Evolutionary conservation across 2,329 filamentous ascomycete species (phyloP), one percentile per base, ranked within the genome.

Genomic region (Paracoccidioides lutzii): DNA sequence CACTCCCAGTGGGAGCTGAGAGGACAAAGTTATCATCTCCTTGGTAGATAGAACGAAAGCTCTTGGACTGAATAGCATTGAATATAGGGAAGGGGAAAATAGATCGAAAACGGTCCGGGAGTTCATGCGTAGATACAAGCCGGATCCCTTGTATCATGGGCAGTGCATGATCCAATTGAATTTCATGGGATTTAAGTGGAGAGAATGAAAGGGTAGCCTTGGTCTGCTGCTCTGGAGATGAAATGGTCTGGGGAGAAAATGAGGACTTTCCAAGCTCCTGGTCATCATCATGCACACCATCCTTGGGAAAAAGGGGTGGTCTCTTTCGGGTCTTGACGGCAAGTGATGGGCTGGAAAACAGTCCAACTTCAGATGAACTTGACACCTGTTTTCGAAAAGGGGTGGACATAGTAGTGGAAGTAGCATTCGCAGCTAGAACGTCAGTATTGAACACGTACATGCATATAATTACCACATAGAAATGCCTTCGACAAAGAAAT

Each of bases 41-140:
- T 5, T 76, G 72, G 66, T 87, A 91, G 0, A 87, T 76, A 0
- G 76, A 67, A 0, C 77, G 66, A 61, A 91, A 93, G 63, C 85
- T 89, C 65, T 84, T 88, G 0, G 88, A 93, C 64, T 94, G 88
- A 0, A 91, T 79, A 5, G 84, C 87, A 66, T 94, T 95, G 73
- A 95, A 89, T 0, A 85, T 69, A 1, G 82, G 78, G 60, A 86
- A 93, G 0, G 82, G 78, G 62, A 93, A 94, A 0, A 91, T 67
- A 0, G 79, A 71, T 28, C 82, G 80, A 60, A 89, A 81, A 41
- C 78, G 80, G 69, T 90, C 84, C 2, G 88, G 84, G 0, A 93
- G 72, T 9, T 78, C 75, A 57, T 79, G 73, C 0, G 78, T 75
- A 12, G 81, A 76, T 14, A 86, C 71, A 12, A 86, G 75, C 42